Percentiles rank a stretch among this genome's conserved stretches.
These are phyloP conservation scores for Batkoa obscura DNA, from an alignment of 371 early-diverging fungal genomes.

Conservation along the genomic window DNA sequence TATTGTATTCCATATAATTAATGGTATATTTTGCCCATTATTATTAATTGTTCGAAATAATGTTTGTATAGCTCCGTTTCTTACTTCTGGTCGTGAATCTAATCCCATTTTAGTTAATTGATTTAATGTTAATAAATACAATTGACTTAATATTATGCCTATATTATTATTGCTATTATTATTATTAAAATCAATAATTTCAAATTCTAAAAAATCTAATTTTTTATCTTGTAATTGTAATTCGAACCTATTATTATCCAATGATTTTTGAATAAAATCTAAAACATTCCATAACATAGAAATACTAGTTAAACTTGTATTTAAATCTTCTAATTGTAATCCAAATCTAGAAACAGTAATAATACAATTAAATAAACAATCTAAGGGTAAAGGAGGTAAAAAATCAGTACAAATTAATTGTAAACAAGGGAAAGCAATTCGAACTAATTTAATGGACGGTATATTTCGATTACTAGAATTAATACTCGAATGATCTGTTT, in stretches of 20 bases:
- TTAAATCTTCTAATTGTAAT: constrained; percentile 71
- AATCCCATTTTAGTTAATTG: constrained; percentile 65
- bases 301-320: constrained; percentile 82
- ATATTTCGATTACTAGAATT: too few species aligned
- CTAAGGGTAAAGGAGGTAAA: constrained; percentile 52
- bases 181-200: neutral
- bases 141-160: constrained; percentile 19
- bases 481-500: neutral
- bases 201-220: neutral
- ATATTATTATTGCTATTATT: neutral
- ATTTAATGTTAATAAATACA: constrained; percentile 75
- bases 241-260: constrained; percentile 24
- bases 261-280: constrained; percentile 49
- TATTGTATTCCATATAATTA: constrained; percentile 61
- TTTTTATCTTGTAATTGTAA: neutral
- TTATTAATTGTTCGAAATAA: constrained; percentile 80
- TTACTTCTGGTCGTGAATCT: constrained; percentile 78
- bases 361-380: constrained; percentile 60
- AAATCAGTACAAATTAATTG: constrained; percentile 95
- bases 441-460: constrained; percentile 30
- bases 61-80: constrained; percentile 87
- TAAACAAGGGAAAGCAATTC: constrained; percentile 76
- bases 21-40: constrained; percentile 48
- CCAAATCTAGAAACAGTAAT: constrained; percentile 68
- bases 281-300: constrained; percentile 83